Base-by-base conservation (phyloP, 805 yeast species). In the Nadsonia fulvescens region DNA sequence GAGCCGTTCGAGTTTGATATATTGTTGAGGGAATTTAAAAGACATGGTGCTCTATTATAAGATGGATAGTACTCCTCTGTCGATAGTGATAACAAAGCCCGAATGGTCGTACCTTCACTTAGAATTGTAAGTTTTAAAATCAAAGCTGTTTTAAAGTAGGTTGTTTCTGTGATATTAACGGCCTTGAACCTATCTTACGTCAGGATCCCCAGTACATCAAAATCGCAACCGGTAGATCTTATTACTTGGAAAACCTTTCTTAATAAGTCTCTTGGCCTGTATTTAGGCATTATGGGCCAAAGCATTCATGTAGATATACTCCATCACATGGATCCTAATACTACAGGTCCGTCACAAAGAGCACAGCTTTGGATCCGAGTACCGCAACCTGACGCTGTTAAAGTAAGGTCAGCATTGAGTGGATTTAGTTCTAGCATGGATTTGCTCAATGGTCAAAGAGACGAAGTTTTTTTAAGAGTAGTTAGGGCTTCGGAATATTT, bases 21-120 rank as follows among this genome's bases (percentile, higher is more conserved):
- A n/a, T n/a, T n/a, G n/a, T n/a, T n/a, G n/a, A n/a, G n/a, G n/a
- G n/a, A n/a, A n/a, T n/a, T n/a, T n/a, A n/a, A n/a, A n/a, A n/a
- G n/a, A n/a, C n/a, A n/a, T n/a, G n/a, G n/a, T n/a, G n/a, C n/a
- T n/a, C n/a, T n/a, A n/a, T n/a, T n/a, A n/a, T n/a, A n/a, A n/a
- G n/a, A n/a, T n/a, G 8, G 9, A 17, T n/a, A 17, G 9, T 8
- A 8, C 19, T 17, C 19, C 8, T 8, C n/a, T 17, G 9, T 9
- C 24, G 18, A 22, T 15, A 9, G 27, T 25, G 11, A 21, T 27
- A 14, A 24, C 25, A 11, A 15, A 29, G 16, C 44, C 51, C 2
- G 51, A 49, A 25, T 44, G 42, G 38, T 45, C 43, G 8, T 49
- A 47, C 27, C 23, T 49, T 25, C 40, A 39, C 33, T 28, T 46